Base-by-base conservation (phyloP, 208 protist genomes). In the Porcisia hertigi region DNA sequence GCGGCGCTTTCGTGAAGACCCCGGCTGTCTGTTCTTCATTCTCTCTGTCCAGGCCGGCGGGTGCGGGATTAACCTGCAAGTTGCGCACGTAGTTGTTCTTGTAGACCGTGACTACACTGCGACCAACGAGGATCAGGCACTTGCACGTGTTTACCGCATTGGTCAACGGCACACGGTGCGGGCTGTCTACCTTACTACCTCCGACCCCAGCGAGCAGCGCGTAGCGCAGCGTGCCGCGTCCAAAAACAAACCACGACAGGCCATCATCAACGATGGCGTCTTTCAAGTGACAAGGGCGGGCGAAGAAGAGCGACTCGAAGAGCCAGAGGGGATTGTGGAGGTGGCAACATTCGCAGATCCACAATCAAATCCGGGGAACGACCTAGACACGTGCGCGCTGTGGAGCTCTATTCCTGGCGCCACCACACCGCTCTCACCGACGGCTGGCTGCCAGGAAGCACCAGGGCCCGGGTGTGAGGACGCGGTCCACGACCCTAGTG, bases 91-190 rank as follows among this genome's bases (percentile, higher is more conserved):
- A 11, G 98, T 99, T 23, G 95, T 99, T 53, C 75, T 99, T 36
- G 98, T 98, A 78, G 98, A 99, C 82, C 88, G 85, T 34, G 98
- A 99, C 86, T 99, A 98, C 95, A 99, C 99, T 65, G 80, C 83
- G 3, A 96, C 98, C 57, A 95, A 97, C 73, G 98, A 99, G 85
- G 87, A 99, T 57, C 98, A 99, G 80, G 98, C 98, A 1, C 83
- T 98, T 69, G 98, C 98, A 64, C 80, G 98, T 39, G 97, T 98
- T 54, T 98, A 98, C 86, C 90, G 98, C 76, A 99, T 99, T 70
- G 98, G 98, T n/a, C 98, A 99, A 86, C 98, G 86, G 16, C 94
- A 98, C 81, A 95, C 91, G 23, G 98, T 99, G 2, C 97, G 86
- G 9, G 95, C 99, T 11, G 94, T 98, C 49, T 92, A 97, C 73